Evolutionary conservation across 331 rosid genomes (phyloP).

Genomic region (Saraca asoca): DNA sequence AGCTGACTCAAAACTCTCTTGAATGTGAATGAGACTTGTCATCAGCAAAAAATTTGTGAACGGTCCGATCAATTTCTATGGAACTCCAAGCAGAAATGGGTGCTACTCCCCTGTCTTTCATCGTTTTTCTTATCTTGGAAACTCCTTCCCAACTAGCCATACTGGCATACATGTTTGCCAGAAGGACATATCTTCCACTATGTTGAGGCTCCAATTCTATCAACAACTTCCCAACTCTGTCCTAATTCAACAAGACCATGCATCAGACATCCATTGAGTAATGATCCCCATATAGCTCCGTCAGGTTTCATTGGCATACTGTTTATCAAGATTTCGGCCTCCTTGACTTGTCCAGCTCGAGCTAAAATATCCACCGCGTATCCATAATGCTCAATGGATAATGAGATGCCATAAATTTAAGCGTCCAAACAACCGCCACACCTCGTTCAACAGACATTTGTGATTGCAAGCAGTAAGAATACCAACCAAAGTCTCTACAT

Average conservation of each 20-base stretch:
- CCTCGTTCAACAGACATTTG: constrained; percentile 37
- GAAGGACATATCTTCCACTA: constrained; percentile 56
- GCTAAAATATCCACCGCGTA: constrained; percentile 63
- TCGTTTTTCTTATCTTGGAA: constrained; percentile 46
- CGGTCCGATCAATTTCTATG: constrained; percentile 46
- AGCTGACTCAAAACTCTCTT: constrained; percentile 34
- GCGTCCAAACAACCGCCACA: constrained; percentile 33
- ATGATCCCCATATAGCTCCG: constrained; percentile 40
- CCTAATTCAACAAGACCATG: constrained; percentile 58
- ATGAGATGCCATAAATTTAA: constrained; percentile 50
- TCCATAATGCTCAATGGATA: constrained; percentile 60
- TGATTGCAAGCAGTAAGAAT: constrained; percentile 64
- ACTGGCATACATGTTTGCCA: constrained; percentile 49
- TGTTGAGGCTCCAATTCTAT: constrained; percentile 52
- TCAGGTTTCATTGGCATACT: constrained; percentile 46
- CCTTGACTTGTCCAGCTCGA: constrained; percentile 43
- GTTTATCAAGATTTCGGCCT: constrained; percentile 42
- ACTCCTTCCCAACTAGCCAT: constrained; percentile 53
- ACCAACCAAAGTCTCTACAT: constrained; percentile 55
- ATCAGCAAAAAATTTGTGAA: constrained; percentile 46
- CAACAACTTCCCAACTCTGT: constrained; percentile 49
- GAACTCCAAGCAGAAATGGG: constrained; percentile 53
- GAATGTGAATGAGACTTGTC: constrained; percentile 40
- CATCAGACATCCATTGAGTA: constrained; percentile 55
- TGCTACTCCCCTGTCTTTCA: constrained; percentile 44